Conservation (phyloP, 495 filamentous ascomycete species). For the Xylaria flabelliformis region DNA sequence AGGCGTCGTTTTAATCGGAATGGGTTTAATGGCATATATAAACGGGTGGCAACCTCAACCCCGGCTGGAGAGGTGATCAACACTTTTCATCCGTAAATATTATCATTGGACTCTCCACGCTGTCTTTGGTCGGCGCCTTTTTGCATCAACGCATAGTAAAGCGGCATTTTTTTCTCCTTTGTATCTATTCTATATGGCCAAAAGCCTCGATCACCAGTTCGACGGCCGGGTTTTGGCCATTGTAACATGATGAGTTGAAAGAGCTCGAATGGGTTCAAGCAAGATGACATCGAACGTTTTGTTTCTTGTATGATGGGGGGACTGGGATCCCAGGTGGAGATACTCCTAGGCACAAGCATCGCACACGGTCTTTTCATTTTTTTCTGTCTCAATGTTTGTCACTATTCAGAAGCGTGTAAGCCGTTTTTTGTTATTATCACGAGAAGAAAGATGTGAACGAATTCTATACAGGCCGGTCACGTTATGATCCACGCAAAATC, state of each 20-base stretch:
- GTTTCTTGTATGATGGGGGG: constrained; percentile 22
- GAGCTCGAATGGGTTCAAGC: constrained; percentile 15
- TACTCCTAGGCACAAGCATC: constrained; percentile 23
- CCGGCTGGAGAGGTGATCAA: constrained; percentile 40
- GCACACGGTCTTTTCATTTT: constrained; percentile 19
- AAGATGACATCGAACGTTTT: neutral
- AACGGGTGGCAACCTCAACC: constrained; percentile 77
- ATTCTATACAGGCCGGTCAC: neutral
- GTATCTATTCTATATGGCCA: constrained; percentile 47
- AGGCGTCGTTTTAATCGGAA: constrained; percentile 86
- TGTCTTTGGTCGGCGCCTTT: constrained; percentile 19
- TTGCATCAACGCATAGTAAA: constrained; percentile 31
- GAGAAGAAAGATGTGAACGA: constrained; percentile 19
- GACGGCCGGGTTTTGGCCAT: constrained; percentile 5
- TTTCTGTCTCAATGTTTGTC: neutral
- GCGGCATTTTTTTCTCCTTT: constrained; percentile 41
- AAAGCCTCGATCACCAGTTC: constrained; percentile 23
- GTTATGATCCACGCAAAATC: neutral
- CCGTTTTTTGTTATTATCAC: constrained; percentile 1
- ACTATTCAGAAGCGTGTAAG: constrained; percentile 3
- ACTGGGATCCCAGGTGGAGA: constrained; percentile 10
- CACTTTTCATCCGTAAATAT: constrained; percentile 12
- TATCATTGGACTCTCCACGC: constrained; percentile 34
- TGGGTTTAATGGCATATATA: constrained; percentile 92
- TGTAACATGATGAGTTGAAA: constrained; percentile 19